Base-by-base conservation (phyloP, 176 grass and related monocot genomes). In the Alopecurus myosuroides region DNA sequence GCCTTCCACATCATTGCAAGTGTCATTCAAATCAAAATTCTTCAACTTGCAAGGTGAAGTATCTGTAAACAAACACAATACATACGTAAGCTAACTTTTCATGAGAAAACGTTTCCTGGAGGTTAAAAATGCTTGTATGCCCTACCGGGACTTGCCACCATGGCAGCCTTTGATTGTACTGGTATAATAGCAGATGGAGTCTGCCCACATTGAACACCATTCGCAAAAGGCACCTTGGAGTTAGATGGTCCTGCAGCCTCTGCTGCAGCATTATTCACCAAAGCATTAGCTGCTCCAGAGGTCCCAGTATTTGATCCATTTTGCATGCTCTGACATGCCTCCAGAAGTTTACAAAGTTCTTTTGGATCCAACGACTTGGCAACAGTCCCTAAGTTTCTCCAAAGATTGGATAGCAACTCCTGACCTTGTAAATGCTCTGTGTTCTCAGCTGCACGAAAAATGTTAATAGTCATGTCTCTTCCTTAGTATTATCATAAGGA, bases 1-100 rank as follows among this genome's bases (percentile, higher is more conserved):
- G 66, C 91, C 86, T 91, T 99, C 86, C 77, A 78, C 57, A 49
- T 95, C 91, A 51, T 71, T 89, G 42, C 86, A 99, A 39, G 91
- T 85, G 77, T 94, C 78, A 81, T 99, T 99, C 92, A 99, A 85
- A 97, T 99, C 97, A 88, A 99, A 99, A 86, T 97, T 92, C 70
- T 90, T 93, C 42, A 94, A 52, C 49, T 89, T 90, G 77, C 82
- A 84, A 49, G 82, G 55, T 67, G 65, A 42, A 80, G 77, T 78
- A 53, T 99, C 94, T 99, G 89, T 46, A 6, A 74, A 77, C 20
- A 82, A 29, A 88, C 25, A 74, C 72, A 45, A 2, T 65, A 55
- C 11, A 22, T 29, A 37, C 70, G 57, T 67, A 65, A 82, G 62
- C 58, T 74, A 55, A 52, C 61, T 45, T 71, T 68, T 77, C 20